Evolutionary conservation across 208 protist genomes (phyloP).

Genomic region (Acanthamoeba pearcei): DNA sequence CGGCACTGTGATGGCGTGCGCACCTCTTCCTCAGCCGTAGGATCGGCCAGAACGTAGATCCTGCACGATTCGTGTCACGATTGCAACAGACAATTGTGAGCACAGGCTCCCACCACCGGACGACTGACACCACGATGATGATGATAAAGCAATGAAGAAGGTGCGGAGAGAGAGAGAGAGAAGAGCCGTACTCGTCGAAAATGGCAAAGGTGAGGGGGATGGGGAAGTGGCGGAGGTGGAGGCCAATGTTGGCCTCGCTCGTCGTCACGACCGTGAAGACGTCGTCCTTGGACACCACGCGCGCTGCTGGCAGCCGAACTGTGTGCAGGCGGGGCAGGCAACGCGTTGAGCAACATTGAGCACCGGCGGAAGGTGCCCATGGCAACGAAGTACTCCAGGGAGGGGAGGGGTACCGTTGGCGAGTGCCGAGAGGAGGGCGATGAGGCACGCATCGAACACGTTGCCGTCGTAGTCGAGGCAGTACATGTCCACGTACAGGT

Average conservation of each 20-base stretch:
- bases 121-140: neutral
- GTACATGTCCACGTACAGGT: slow-evolving; percentile 83
- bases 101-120: neutral
- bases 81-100: neutral
- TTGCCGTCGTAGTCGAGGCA: slow-evolving; percentile 84
- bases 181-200: slow-evolving; percentile 11
- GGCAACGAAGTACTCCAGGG: too few species aligned
- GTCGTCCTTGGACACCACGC: neutral
- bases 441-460: slow-evolving; percentile 76
- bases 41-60: slow-evolving; percentile 20
- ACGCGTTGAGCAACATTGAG: neutral
- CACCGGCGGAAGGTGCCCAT: too few species aligned
- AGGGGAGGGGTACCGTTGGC: slow-evolving; percentile 67
- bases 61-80: neutral
- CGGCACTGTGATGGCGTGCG: neutral
- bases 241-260: neutral
- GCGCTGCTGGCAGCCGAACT: neutral
- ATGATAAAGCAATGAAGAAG: neutral
- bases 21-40: slow-evolving; percentile 38
- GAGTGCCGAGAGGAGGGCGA: slow-evolving; percentile 79
- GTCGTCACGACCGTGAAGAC: neutral
- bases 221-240: slow-evolving; percentile 12
- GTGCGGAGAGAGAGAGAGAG: neutral
- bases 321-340: neutral
- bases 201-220: slow-evolving; percentile 20